Evolutionary conservation across 2,329 filamentous ascomycete species (phyloP), one percentile per base, ranked within the genome.

Genomic region (Stagonosporopsis vannaccii): DNA sequence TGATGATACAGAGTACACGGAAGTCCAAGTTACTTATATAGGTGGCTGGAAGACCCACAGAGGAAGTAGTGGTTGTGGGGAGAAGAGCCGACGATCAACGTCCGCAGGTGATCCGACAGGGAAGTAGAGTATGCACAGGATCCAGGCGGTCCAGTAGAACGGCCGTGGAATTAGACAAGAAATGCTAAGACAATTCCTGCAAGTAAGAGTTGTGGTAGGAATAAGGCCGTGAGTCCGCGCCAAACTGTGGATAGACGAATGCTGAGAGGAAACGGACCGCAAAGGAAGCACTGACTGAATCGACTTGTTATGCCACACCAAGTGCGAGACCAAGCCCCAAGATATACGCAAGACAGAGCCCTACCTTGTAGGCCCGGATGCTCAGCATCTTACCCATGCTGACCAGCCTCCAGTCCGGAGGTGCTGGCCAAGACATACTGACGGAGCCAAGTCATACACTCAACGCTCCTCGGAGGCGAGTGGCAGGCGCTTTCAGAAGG

Each of bases 401-500:
- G 49, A 42, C 35, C 37, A 42, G 39, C 48, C 36, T 51, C 23
- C 30, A 49, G 39, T 47, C 60, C 60, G 51, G 51, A 45, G 51
- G 37, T 56, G 60, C 57, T 57, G 46, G 67, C 67, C 66, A 70
- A 68, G 66, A 43, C 15, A 40, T 41, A 30, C 32, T 44, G 41
- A 46, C 43, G 28, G 46, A 57, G 66, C 67, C 69, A 71, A 70
- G 69, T 69, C 66, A 67, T 48, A 69, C 69, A 58, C 43, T 49
- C 50, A 58, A 51, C 55, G 42, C 51, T 43, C 57, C 57, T 45
- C 41, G 48, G 44, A n/a, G 59, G 30, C 23, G 28, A 50, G 35
- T 4, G 25, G 30, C 50, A 9, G 35, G 42, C 51, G 50, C 56
- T 56, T 48, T 52, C 58, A 57, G 60, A 51, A 49, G 51, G 55